Evolutionary conservation across 2,329 filamentous ascomycete species (phyloP).

Genomic region (Thelonectria rubi): DNA sequence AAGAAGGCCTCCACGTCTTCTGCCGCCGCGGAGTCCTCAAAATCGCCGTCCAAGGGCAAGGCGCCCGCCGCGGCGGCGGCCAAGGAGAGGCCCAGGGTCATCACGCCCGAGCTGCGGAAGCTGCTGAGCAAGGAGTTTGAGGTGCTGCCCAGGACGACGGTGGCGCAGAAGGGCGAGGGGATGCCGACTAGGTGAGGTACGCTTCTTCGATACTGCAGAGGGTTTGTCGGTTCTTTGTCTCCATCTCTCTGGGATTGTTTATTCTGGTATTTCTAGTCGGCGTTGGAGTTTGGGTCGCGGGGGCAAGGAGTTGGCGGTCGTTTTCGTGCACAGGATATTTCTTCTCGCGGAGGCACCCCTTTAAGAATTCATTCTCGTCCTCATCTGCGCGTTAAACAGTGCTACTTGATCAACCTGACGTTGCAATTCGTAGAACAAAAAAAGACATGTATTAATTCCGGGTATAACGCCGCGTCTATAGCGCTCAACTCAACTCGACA

Average conservation of each 20-base stretch:
- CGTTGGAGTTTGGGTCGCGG: constrained; percentile 4
- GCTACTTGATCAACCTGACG: background rate
- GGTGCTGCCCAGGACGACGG: constrained; percentile 51
- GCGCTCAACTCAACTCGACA: constrained; percentile 21
- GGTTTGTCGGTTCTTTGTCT: background rate
- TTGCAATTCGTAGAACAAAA: background rate
- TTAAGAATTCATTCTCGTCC: background rate
- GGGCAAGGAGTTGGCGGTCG: constrained; percentile 32
- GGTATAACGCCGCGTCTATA: constrained; percentile 40
- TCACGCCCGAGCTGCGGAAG: constrained; percentile 65
- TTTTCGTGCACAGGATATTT: background rate
- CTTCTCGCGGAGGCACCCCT: background rate
- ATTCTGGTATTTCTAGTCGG: constrained; percentile 30
- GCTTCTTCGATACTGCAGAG: background rate
- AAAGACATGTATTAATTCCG: constrained; percentile 19
- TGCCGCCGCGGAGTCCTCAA: constrained; percentile 22
- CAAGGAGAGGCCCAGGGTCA: constrained; percentile 54
- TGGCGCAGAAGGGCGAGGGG: constrained; percentile 49
- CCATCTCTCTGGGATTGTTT: background rate
- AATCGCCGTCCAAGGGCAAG: constrained; percentile 47
- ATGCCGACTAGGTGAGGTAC: constrained; percentile 44
- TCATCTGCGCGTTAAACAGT: background rate
- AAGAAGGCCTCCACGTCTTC: constrained; percentile 31
- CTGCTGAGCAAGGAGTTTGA: constrained; percentile 61
- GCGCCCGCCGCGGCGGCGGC: constrained; percentile 45